phyloP scores from a whole-genome alignment of 2,329 filamentous ascomycete species.

The Eutypella sp. region DNA sequence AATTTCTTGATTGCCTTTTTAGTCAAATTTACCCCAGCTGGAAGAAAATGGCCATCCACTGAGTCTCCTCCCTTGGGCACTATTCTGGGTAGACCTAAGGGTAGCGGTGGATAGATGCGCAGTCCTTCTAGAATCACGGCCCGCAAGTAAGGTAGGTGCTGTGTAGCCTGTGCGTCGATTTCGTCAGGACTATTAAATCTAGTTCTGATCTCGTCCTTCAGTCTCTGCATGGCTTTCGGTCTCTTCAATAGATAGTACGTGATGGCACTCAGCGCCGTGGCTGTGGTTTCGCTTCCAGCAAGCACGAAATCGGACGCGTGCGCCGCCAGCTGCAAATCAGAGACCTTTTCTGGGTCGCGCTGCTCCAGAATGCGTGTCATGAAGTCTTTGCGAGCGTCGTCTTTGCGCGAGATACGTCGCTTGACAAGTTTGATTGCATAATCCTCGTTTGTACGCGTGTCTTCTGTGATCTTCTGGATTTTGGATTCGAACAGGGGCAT shows the following conservation, averaged over 20 bases:
- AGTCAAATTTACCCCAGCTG: conserved; percentile 9
- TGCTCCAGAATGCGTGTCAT: conserved; percentile 18
- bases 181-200: conserved; percentile 8
- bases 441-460: conserved; percentile 12
- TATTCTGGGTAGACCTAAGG: conserved; percentile 3
- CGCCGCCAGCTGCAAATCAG: conserved; percentile 20
- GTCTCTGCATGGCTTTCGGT: conserved; percentile 3
- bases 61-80: conserved; percentile 6
- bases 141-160: conserved; percentile 3
- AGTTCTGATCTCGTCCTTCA: conserved; percentile 10
- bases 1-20: too few relatives aligned
- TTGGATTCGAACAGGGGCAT: conserved; percentile 5
- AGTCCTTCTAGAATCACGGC: conserved; percentile 8
- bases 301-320: conserved; percentile 22
- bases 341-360: conserved; percentile 9
- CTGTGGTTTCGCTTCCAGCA: conserved; percentile 17
- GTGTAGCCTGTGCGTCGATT: background rate
- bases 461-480: conserved; percentile 9
- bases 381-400: conserved; percentile 17
- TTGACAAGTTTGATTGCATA: conserved; percentile 13
- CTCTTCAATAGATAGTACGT: conserved; percentile 13
- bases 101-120: conserved; percentile 5
- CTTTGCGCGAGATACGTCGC: conserved; percentile 11
- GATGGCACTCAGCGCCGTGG: conserved; percentile 7
- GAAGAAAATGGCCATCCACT: conserved; percentile 9